These are phyloP conservation scores for Aureobasidium subglaciale DNA, from an alignment of 2,329 filamentous ascomycete genomes.

Conservation along the genomic window DNA sequence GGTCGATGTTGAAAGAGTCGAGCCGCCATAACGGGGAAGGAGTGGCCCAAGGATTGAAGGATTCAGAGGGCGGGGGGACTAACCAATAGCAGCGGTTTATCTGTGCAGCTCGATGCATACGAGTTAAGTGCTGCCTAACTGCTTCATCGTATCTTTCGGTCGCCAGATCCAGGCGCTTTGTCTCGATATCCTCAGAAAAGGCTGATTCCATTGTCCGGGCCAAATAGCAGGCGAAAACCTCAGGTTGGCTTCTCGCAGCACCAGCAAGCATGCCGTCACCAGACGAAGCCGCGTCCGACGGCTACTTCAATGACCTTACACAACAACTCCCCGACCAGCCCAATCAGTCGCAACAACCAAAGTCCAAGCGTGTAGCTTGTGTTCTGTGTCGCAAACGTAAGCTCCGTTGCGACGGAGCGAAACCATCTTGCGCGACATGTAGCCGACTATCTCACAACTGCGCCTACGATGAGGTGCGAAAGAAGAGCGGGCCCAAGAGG, in stretches of 20 bases:
- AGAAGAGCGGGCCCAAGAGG: conserved; percentile 90
- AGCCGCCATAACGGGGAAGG: conserved; percentile 1
- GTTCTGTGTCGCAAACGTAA: conserved; percentile 91
- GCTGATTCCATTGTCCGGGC: background rate
- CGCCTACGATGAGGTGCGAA: conserved; percentile 83
- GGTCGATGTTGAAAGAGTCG: background rate
- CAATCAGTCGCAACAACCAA: conserved; percentile 30
- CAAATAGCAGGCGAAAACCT: background rate
- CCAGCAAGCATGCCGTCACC: conserved; percentile 9
- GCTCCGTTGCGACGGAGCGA: conserved; percentile 76
- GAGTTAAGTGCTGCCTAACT: conserved; percentile 4
- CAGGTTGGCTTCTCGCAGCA: background rate
- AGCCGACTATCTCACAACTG: conserved; percentile 79
- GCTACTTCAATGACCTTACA: conserved; percentile 51
- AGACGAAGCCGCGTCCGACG: conserved; percentile 11
- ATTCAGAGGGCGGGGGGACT: background rate
- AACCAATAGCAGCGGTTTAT: background rate
- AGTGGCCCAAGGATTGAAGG: background rate
- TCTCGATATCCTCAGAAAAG: background rate
- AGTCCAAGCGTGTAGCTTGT: conserved; percentile 82
- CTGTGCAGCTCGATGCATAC: background rate
- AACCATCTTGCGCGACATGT: conserved; percentile 83
- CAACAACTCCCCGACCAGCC: conserved; percentile 36
- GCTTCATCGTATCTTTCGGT: conserved; percentile 7
- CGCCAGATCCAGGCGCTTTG: background rate